These are phyloP conservation scores for Endogone sp. DNA, from an alignment of 192 early-diverging fungal genomes.

Conservation along the genomic window DNA sequence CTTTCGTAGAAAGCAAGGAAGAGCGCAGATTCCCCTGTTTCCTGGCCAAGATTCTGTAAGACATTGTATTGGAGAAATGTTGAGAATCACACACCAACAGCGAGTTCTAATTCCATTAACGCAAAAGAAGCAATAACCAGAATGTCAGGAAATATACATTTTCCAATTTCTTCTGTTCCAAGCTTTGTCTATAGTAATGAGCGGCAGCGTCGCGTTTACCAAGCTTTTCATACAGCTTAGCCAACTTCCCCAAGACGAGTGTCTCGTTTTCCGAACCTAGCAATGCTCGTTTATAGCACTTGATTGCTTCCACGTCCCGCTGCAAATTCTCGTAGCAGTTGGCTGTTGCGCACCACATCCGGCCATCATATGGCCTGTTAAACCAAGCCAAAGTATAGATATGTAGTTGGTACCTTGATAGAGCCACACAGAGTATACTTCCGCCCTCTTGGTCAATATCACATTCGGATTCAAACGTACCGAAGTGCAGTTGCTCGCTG, in stretches of 20 bases:
- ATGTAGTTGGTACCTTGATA: background rate
- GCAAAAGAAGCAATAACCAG: background rate
- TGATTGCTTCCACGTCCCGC: constrained; percentile 56
- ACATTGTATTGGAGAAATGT: background rate
- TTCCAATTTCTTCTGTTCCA: constrained; percentile 20
- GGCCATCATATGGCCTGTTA: constrained; percentile 70
- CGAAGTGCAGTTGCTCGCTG: constrained; percentile 62
- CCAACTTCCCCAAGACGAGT: constrained; percentile 49
- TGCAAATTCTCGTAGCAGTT: constrained; percentile 62
- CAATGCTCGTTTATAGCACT: constrained; percentile 73
- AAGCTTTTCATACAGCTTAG: constrained; percentile 52
- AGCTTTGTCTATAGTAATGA: constrained; percentile 47
- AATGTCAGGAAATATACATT: constrained; percentile 13
- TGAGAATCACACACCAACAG: constrained; percentile 5
- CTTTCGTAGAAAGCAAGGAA: constrained; percentile 20
- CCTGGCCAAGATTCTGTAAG: constrained; percentile 6
- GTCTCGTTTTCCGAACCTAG: constrained; percentile 57
- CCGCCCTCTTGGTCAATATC: background rate
- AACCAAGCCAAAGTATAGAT: background rate
- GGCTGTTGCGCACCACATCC: constrained; percentile 83
- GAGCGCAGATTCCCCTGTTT: constrained; percentile 22
- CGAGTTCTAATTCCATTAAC: background rate
- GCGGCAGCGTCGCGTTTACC: constrained; percentile 50
- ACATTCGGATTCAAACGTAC: constrained; percentile 21
- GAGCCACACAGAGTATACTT: background rate